Percentiles rank a stretch among this genome's conserved stretches.
Conservation (phyloP, 305 asterid genomes). For the Caryopteris hybrid region DNA sequence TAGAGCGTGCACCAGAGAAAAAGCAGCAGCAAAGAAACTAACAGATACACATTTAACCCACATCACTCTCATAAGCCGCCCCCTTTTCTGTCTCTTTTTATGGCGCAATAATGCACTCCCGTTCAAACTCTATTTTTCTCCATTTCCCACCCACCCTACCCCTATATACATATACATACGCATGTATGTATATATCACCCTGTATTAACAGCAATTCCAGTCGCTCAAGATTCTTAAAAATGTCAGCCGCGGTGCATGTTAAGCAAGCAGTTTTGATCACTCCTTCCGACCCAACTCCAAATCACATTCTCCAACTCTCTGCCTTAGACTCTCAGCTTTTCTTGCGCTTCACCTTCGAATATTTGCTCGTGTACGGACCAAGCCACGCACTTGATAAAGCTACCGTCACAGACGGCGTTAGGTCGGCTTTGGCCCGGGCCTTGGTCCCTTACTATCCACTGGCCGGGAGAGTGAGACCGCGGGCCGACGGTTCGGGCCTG, state of each 20-base stretch:
- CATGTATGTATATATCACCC: not conserved
- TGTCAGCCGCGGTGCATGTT: slow-evolving; percentile 38
- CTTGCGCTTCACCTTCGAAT: slow-evolving; percentile 61
- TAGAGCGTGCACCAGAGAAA: no score
- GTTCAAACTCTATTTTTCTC: no score
- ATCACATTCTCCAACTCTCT: slow-evolving; percentile 49
- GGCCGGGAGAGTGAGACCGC: slow-evolving; percentile 50
- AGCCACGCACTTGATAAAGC: slow-evolving; percentile 16
- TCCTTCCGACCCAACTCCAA: slow-evolving; percentile 53
- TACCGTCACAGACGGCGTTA: slow-evolving; percentile 24
- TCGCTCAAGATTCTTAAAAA: not conserved
- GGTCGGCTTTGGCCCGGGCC: slow-evolving; percentile 42
- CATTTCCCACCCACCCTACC: no score
- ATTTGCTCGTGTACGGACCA: slow-evolving; percentile 45
- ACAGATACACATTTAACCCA: no score
- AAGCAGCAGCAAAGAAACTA: no score
- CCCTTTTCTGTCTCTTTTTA: no score
- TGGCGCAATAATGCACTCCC: no score
- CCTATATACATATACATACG: not conserved
- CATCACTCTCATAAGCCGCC: no score
- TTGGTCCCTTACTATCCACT: slow-evolving; percentile 67
- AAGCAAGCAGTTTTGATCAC: slow-evolving; percentile 39
- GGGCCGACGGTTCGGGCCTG: slow-evolving; percentile 51
- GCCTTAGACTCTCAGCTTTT: slow-evolving; percentile 68
- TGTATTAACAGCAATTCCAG: no score